phyloP scores from a whole-genome alignment of 108 stramenopile genomes.

The Fistulifera pelliculosa region DNA sequence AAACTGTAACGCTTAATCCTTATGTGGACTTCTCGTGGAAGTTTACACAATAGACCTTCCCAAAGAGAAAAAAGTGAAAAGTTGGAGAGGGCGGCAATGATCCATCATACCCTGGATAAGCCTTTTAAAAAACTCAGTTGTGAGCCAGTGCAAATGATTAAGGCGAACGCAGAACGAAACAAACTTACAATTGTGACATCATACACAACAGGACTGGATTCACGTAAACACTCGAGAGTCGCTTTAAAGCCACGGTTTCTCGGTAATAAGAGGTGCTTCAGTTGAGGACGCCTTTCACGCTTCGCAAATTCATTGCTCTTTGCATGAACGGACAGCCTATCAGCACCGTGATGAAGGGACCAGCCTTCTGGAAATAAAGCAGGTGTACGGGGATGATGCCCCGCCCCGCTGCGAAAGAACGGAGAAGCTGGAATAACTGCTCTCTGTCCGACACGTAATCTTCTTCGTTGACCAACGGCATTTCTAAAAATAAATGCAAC shows the following conservation, averaged over 20 bases:
- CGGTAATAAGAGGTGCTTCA: conserved; percentile 64
- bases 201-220: conserved; percentile 59
- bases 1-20: conserved; percentile 59
- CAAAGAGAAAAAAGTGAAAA: conserved; percentile 26
- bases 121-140: conserved; percentile 4
- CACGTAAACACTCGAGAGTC: conserved; percentile 51
- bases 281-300: conserved; percentile 61
- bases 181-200: conserved; percentile 53
- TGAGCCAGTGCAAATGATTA: not conserved
- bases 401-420: conserved; percentile 35
- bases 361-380: conserved; percentile 55
- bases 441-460: conserved; percentile 45
- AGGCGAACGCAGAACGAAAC: not conserved
- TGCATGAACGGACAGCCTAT: conserved; percentile 41
- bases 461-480: conserved; percentile 52
- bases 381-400: conserved; percentile 38
- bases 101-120: conserved; percentile 40
- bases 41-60: conserved; percentile 24
- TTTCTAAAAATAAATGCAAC: conserved; percentile 49
- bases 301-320: conserved; percentile 67
- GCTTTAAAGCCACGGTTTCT: conserved; percentile 69
- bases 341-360: conserved; percentile 36
- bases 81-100: conserved; percentile 19
- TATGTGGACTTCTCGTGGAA: conserved; percentile 46
- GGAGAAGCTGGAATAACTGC: conserved; percentile 43